Evolutionary conservation across 495 filamentous ascomycete genomes (phyloP), one percentile per base, ranked within the genome.

Genomic region (Aspergillus taichungensis): DNA sequence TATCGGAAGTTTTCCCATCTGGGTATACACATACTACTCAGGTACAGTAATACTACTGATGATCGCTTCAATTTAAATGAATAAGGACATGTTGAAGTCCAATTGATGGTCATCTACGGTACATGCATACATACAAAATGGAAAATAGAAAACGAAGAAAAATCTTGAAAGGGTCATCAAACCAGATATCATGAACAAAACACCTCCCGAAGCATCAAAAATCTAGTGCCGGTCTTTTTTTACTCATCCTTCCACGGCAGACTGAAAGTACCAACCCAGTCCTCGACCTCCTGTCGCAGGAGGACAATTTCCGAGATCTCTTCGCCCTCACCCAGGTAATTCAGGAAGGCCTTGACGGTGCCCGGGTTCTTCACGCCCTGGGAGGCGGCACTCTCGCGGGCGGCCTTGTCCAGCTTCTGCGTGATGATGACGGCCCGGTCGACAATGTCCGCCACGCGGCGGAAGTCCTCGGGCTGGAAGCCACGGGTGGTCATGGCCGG

Each of bases 401-500:
- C 89, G 13, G 75, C 74, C 70, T 88, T 91, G 58, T 96, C 87
- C 10, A 97, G 67, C 47, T 83, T 70, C 58, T 85, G 79, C 1
- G 91, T 86, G 52, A 98, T 88, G 3, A 74, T 79, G 10, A 97
- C 89, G 9, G 88, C 85, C 24, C 88, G 81, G 60, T 95, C 87
- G n/a, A 98, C 88, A 41, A 97, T 85, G 53, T 91, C 88, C 9
- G 88, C 92, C 8, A 98, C 89, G 5, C 88, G 77, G 45, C 74
- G 75, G 63, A 98, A 98, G 62, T 98, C 92, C 29, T 82, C 81
- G 40, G 90, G 80, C 48, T 74, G 71, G 64, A 98, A 89, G 4
- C 94, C 94, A 37, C 92, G 75, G 3, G 92, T 96, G 11, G 92
- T 98, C 92, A 98, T 98, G 41, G 92, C 92, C 0, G 92, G 92